Base-by-base conservation (phyloP, 139 green algal genomes). In the Chlamydomonas incerta region DNA sequence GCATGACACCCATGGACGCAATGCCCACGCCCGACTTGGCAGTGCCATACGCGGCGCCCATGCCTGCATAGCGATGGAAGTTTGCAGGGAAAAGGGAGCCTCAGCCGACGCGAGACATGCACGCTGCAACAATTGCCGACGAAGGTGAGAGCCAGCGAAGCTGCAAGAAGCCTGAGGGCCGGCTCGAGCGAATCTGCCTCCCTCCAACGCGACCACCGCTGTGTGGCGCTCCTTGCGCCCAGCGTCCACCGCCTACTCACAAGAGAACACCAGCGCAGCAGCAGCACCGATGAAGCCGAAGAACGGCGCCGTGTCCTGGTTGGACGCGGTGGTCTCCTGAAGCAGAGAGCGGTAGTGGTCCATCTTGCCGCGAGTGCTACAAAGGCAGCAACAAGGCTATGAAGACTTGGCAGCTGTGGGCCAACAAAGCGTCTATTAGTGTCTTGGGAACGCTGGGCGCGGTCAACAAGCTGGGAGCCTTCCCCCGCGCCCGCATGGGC, bases 1-100 rank as follows among this genome's bases (percentile, higher is more conserved):
- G 92, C 97, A 99, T 98, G 21, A 99, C 98, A 87, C 98, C 98
- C 98, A 99, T 99, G 68, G 96, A 98, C 0, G 98, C 98, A 83
- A 99, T 98, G 46, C 98, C 98, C 3, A 99, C 98, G 34, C 98
- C 98, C 23, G 92, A 96, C 94, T 99, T 99, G 62, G 98, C 98
- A 10, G 98, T 99, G 41, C 98, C 98, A 90, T 99, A 99, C 17
- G 98, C 98, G 10, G 98, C 95, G 33, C 98, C 98, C 92, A 99
- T 98, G 93, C 95, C 95, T 98, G 94, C 57, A 74, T 37, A 33
- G 75, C 34, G 55, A 24, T 60, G 2, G 55, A 2, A 26, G 11
- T 6, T 60, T 60, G 13, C 8, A 60, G 18, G 55, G 8, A 26
- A 24, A 60, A 14, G 18, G 2, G 18, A 60, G 55, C 55, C 3